A percentile compares a stretch with the other conserved stretches of the same genome.
phyloP scores from a whole-genome alignment of 345 rosid species.

The Lepidium didymum region DNA sequence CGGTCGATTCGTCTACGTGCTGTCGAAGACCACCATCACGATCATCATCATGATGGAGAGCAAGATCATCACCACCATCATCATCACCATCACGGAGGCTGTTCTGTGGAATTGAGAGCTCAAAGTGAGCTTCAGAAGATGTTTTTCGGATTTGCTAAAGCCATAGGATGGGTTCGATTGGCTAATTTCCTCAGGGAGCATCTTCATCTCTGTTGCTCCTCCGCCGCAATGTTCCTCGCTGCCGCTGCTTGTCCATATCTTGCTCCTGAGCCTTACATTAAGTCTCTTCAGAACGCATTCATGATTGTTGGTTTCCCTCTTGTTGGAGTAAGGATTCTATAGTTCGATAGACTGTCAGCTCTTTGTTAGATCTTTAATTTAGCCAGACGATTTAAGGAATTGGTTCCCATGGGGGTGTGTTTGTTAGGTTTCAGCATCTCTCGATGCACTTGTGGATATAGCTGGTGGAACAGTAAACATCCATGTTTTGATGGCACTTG shows the following conservation, averaged over 20 bases:
- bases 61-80: slow-evolving; percentile 28
- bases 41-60: slow-evolving; percentile 16
- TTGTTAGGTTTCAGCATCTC: slow-evolving; percentile 78
- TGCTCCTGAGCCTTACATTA: slow-evolving; percentile 51
- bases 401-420: neutral
- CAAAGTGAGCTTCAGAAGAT: slow-evolving; percentile 46
- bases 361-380: neutral
- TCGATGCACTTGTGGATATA: slow-evolving; percentile 82
- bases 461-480: slow-evolving; percentile 92
- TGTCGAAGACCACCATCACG: slow-evolving; percentile 22
- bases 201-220: slow-evolving; percentile 71
- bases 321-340: slow-evolving; percentile 57
- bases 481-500: slow-evolving; percentile 94
- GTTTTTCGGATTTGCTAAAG: slow-evolving; percentile 53
- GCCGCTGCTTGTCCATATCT: slow-evolving; percentile 74
- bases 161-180: slow-evolving; percentile 62
- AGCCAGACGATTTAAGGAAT: neutral
- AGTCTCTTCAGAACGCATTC: slow-evolving; percentile 59
- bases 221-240: slow-evolving; percentile 62
- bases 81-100: slow-evolving; percentile 30
- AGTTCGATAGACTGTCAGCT: neutral
- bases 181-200: slow-evolving; percentile 83
- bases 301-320: slow-evolving; percentile 74
- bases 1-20: slow-evolving; percentile 25
- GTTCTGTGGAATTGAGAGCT: slow-evolving; percentile 21